Conservation (phyloP, 495 filamentous ascomycete genomes). For the Geoglossum glabrum region DNA sequence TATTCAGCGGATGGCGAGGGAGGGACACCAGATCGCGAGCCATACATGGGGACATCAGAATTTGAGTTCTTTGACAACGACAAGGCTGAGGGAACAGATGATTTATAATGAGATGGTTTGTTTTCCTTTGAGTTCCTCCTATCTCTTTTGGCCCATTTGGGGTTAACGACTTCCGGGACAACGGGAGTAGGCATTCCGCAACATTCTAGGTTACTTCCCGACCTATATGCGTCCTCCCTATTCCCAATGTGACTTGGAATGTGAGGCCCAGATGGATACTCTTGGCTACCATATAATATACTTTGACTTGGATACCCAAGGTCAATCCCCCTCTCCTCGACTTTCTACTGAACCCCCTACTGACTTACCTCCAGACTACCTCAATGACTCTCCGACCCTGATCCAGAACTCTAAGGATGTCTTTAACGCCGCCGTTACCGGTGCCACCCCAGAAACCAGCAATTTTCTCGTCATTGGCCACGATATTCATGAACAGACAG, state of each 20-base stretch:
- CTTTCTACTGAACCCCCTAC: not conserved
- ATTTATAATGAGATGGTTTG: not conserved
- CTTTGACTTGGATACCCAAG: slow-evolving; percentile 22
- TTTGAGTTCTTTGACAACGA: not conserved
- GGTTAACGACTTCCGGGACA: not conserved
- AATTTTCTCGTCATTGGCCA: not conserved
- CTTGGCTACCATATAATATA: slow-evolving; percentile 24
- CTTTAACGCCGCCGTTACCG: not conserved
- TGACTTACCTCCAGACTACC: slow-evolving; percentile 11
- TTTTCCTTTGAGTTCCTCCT: not conserved
- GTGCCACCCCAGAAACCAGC: not conserved
- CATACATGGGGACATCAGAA: slow-evolving; percentile 10
- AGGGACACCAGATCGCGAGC: slow-evolving; percentile 18
- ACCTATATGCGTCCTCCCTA: slow-evolving; percentile 27
- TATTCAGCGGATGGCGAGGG: slow-evolving; percentile 14
- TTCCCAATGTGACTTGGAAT: slow-evolving; percentile 11
- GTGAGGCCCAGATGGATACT: slow-evolving; percentile 12
- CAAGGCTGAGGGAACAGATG: not conserved
- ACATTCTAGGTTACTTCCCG: slow-evolving; percentile 19
- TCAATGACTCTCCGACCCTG: slow-evolving; percentile 9
- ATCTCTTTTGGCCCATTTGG: too few species aligned
- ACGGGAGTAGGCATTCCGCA: slow-evolving; percentile 14
- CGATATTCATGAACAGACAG: slow-evolving; percentile 2
- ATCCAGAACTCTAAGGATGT: slow-evolving; percentile 7
- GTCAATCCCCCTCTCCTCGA: not conserved